Conservation (phyloP, 2,329 filamentous ascomycete species). For the Cordyceps tenuipes region DNA sequence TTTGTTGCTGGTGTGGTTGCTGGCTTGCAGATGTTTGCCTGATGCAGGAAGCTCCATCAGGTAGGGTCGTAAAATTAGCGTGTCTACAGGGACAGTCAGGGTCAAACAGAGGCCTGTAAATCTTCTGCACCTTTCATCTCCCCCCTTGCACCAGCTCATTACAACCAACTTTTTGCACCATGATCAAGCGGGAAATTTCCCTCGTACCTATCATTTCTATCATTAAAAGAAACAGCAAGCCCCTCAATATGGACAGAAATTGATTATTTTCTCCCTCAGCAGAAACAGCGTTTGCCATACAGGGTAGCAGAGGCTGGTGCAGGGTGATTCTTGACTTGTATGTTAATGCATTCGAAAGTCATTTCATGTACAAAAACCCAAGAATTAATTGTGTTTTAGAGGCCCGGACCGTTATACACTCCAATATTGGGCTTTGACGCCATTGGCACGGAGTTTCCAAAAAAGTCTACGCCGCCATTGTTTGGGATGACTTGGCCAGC, state of each 20-base stretch:
- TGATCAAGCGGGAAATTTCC: too few species aligned
- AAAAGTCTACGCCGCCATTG: constrained; percentile 18
- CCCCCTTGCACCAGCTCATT: too few species aligned
- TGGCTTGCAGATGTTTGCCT: neutral
- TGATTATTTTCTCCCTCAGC: too few species aligned
- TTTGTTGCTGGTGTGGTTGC: too few species aligned
- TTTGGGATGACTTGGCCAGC: constrained; percentile 14
- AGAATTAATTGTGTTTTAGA: neutral
- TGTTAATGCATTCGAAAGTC: neutral
- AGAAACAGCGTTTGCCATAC: too few species aligned
- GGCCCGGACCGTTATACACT: constrained; percentile 16
- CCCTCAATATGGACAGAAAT: too few species aligned
- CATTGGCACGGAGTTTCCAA: constrained; percentile 14
- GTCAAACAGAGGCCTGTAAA: too few species aligned
- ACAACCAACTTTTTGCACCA: too few species aligned
- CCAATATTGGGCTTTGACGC: constrained; percentile 16
- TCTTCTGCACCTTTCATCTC: too few species aligned
- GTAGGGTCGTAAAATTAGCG: neutral
- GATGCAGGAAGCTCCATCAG: neutral
- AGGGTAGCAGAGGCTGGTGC: too few species aligned
- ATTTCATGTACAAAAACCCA: neutral
- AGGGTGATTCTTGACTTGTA: neutral
- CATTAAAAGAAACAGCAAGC: too few species aligned
- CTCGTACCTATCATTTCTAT: too few species aligned
- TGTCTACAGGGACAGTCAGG: neutral